Conservation (phyloP, 2,329 filamentous ascomycete genomes). For the Epichloe typhina region DNA sequence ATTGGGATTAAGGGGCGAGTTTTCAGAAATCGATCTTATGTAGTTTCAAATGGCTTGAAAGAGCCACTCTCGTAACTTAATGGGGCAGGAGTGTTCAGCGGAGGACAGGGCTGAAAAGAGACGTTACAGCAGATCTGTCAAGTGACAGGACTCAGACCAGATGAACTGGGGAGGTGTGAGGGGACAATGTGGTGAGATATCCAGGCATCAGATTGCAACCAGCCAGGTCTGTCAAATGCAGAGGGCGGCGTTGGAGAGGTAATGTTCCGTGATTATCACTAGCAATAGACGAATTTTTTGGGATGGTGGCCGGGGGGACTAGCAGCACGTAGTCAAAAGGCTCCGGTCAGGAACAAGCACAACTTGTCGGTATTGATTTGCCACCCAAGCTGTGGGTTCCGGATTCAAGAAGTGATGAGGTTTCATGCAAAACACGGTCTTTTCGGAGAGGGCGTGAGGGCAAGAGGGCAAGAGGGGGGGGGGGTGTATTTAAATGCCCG, state of each 20-base stretch:
- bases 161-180: background rate
- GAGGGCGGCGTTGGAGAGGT: background rate
- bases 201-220: background rate
- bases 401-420: background rate
- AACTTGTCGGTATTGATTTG: background rate
- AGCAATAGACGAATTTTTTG: background rate
- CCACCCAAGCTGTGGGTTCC: background rate
- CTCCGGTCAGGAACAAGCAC: background rate
- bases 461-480: background rate
- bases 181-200: background rate
- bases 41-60: background rate
- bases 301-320: background rate
- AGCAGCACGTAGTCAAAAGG: background rate
- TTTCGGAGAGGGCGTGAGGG: background rate
- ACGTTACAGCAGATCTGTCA: background rate
- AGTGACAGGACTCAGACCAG: background rate
- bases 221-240: background rate
- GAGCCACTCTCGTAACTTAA: background rate
- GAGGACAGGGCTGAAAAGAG: background rate
- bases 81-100: background rate
- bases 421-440: background rate
- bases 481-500: background rate
- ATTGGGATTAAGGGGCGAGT: background rate
- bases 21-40: background rate
- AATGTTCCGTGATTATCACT: background rate